These are phyloP conservation scores for Penicillium coprophilum DNA, from an alignment of 495 filamentous ascomycete species.

Conservation along the genomic window DNA sequence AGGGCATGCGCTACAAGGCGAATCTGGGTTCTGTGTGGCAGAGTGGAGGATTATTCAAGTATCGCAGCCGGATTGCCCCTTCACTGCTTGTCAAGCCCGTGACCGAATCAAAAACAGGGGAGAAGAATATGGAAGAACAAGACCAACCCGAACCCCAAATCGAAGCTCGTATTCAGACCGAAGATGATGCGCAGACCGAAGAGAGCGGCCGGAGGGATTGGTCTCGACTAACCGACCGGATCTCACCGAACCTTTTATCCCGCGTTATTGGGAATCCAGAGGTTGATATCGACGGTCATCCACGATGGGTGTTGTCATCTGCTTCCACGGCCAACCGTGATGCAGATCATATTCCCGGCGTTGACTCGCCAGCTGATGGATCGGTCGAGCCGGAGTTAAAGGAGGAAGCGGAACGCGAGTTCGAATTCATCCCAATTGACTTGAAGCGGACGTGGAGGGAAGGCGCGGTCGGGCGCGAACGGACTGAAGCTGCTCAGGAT, in stretches of 20 bases:
- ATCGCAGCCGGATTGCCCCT: constrained; percentile 40
- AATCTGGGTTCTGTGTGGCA: constrained; percentile 45
- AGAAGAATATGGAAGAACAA: constrained; percentile 2
- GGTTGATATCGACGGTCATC: constrained; percentile 39
- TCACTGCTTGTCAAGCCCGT: constrained; percentile 20
- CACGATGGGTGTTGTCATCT: constrained; percentile 48
- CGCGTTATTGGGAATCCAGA: constrained; percentile 41
- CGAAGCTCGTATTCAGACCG: constrained; percentile 13
- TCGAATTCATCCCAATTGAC: constrained; percentile 50
- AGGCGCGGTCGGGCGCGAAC: constrained; percentile 66
- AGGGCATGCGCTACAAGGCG: constrained; percentile 43
- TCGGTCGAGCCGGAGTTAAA: constrained; percentile 7
- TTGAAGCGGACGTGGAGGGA: constrained; percentile 65
- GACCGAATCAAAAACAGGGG: background rate
- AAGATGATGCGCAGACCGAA: constrained; percentile 33
- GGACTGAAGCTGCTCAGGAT: constrained; percentile 70
- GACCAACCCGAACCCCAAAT: background rate
- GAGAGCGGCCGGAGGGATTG: constrained; percentile 41
- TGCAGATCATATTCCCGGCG: constrained; percentile 51
- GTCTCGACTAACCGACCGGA: constrained; percentile 39
- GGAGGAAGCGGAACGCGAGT: constrained; percentile 39
- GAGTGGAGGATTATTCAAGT: constrained; percentile 41
- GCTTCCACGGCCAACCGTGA: constrained; percentile 47
- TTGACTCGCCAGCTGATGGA: constrained; percentile 27
- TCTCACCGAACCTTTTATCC: constrained; percentile 39